Percentiles rank a stretch among this genome's conserved stretches.
These are phyloP conservation scores for Geotrichum ghanense DNA, from an alignment of 805 yeast species.

Conservation along the genomic window DNA sequence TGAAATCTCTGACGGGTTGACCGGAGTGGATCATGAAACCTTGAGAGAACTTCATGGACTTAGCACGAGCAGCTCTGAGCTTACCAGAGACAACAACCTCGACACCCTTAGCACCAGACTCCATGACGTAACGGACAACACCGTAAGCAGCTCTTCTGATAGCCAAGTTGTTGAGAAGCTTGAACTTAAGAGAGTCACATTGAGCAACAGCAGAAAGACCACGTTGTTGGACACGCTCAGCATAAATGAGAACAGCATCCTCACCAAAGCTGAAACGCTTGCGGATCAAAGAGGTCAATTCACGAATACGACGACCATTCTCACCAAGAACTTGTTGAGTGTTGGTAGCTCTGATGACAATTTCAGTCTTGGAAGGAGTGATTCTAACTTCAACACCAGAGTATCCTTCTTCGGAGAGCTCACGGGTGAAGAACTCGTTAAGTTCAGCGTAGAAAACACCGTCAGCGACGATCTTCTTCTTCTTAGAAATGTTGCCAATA, in stretches of 20 bases:
- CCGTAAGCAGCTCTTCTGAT: constrained; percentile 99
- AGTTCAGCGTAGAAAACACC: constrained; percentile 99
- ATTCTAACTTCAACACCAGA: constrained; percentile 99
- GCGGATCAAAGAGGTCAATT: constrained; percentile 92
- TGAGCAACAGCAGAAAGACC: constrained; percentile 99
- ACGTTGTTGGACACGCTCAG: constrained; percentile 99
- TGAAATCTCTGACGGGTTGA: constrained; percentile 99
- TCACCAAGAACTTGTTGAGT: constrained; percentile 98
- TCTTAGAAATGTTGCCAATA: constrained; percentile 66
- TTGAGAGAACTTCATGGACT: constrained; percentile 98
- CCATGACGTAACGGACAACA: constrained; percentile 99
- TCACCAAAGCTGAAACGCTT: constrained; percentile 97
- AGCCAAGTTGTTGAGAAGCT: constrained; percentile 96
- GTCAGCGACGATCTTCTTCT: constrained; percentile 99
- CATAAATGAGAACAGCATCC: constrained; percentile 88
- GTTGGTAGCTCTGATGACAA: constrained; percentile 97
- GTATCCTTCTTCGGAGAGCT: constrained; percentile 99
- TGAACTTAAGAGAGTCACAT: constrained; percentile 98
- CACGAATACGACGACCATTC: constrained; percentile 99
- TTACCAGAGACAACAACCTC: constrained; percentile 99
- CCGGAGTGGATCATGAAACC: constrained; percentile 99
- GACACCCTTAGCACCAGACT: constrained; percentile 99
- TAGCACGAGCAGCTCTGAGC: constrained; percentile 99
- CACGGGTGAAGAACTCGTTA: constrained; percentile 99
- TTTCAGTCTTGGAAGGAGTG: constrained; percentile 96